phyloP scores from a whole-genome alignment of 495 filamentous ascomycete genomes.

The Amorphotheca resinae region DNA sequence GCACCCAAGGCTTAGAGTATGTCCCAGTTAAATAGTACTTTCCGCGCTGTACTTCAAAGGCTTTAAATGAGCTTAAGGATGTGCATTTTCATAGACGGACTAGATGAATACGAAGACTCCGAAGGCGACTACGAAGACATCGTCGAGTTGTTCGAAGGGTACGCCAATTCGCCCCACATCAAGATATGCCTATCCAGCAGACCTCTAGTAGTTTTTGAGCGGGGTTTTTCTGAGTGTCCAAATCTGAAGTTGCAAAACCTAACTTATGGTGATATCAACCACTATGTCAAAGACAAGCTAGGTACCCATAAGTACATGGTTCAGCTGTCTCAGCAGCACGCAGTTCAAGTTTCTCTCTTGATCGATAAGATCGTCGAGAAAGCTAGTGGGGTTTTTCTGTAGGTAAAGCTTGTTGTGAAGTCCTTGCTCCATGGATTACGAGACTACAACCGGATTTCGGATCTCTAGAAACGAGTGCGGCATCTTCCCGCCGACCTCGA shows the following conservation, averaged over 20 bases:
- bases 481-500: conserved; percentile 2
- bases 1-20: not conserved
- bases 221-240: not conserved
- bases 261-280: not conserved
- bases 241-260: not conserved
- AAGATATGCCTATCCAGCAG: conserved; percentile 27
- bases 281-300: conserved; percentile 4
- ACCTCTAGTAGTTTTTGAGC: conserved; percentile 20
- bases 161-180: conserved; percentile 2
- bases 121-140: conserved; percentile 18
- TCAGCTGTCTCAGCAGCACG: not conserved
- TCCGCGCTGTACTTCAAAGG: not conserved
- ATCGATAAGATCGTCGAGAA: not conserved
- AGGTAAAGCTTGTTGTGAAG: conserved; percentile 2
- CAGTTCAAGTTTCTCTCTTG: not conserved
- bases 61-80: not conserved
- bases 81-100: not conserved
- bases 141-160: conserved; percentile 11
- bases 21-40: not conserved
- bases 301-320: not conserved
- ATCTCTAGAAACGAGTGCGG: not conserved
- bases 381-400: conserved; percentile 1
- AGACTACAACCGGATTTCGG: not conserved
- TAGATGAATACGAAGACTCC: conserved; percentile 2
- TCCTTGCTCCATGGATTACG: not conserved